Conservation (phyloP, 768 basidiomycete species). For the Trametes punicea region DNA sequence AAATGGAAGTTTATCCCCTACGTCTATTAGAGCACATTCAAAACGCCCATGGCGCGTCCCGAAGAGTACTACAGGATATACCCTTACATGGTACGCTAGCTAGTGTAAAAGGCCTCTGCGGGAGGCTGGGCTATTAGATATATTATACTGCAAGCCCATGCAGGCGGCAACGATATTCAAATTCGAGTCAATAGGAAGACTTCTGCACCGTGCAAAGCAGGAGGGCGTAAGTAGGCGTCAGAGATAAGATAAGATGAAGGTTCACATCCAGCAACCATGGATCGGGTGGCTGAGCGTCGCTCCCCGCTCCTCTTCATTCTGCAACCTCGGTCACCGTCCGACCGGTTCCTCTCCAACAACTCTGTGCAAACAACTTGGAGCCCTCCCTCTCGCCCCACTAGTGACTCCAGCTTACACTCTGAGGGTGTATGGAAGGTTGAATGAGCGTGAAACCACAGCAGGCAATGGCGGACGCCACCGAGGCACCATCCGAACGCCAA, state of each 20-base stretch:
- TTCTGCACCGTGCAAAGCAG: background rate
- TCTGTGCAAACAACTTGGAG: no score
- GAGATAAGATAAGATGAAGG: conserved; percentile 3
- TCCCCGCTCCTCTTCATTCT: background rate
- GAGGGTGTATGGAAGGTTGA: background rate
- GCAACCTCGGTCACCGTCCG: background rate
- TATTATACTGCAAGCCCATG: background rate
- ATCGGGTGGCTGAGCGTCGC: background rate
- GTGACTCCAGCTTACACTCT: background rate
- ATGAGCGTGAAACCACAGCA: conserved; percentile 5
- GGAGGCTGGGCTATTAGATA: background rate
- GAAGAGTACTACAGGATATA: background rate
- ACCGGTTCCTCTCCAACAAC: no score
- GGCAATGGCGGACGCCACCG: conserved; percentile 12
- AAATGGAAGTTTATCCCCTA: conserved; percentile 89
- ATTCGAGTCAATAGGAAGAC: no score
- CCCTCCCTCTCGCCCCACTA: no score
- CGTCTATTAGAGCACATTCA: conserved; percentile 54
- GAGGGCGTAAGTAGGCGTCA: background rate
- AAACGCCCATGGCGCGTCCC: background rate
- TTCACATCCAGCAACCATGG: background rate
- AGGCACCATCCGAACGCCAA: conserved; percentile 31
- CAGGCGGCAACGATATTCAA: no score
- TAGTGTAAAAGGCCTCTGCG: background rate
- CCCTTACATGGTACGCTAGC: background rate